Base-by-base conservation (phyloP, 2,329 filamentous ascomycete genomes). In the Lachnellula hyalina region DNA sequence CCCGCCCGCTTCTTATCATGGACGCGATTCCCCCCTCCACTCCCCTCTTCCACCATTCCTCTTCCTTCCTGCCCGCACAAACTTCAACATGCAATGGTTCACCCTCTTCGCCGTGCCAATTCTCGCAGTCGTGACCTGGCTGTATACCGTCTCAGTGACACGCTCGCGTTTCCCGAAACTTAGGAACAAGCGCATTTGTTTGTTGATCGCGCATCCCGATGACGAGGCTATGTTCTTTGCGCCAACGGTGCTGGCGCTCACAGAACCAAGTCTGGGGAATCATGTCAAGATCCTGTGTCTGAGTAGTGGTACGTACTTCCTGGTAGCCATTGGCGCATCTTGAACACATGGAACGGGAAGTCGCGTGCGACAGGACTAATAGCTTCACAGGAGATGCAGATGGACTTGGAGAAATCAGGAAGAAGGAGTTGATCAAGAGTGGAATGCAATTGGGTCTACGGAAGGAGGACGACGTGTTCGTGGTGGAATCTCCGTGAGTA, bases 141-240 rank as follows among this genome's bases (percentile, higher is more conserved):
- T 70, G 5, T 71, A 70, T 55, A 72, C 68, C 9, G 67, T 69
- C 53, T 54, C 63, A 35, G 60, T 69, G 40, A 55, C 63, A 42
- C 72, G 75, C 58, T 65, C 73, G 25, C 73, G 78, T 34, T 82
- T 89, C 63, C 88, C 90, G 4, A 80, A 75, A 45, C 76, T 96
- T 60, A 78, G 77, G 64, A 87, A 90, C 75, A 95, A 96, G 79
- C 85, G 89, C 67, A 90, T 99, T 68, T 88, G 89, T 70, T 81
- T 99, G 52, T 78, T 99, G 53, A 97, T 99, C 67, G 94, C 94
- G 21, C 94, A 99, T 74, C 94, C 94, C 0, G 94, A 99, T 73
- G 94, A 99, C 68, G 94, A 99, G 76, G 94, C 93, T 71, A 99
- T 99, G 94, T 99, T 99, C 79, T 99, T 99, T 74, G 85, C 91